phyloP scores from a whole-genome alignment of 768 basidiomycete species.

The Mycena galopus region DNA sequence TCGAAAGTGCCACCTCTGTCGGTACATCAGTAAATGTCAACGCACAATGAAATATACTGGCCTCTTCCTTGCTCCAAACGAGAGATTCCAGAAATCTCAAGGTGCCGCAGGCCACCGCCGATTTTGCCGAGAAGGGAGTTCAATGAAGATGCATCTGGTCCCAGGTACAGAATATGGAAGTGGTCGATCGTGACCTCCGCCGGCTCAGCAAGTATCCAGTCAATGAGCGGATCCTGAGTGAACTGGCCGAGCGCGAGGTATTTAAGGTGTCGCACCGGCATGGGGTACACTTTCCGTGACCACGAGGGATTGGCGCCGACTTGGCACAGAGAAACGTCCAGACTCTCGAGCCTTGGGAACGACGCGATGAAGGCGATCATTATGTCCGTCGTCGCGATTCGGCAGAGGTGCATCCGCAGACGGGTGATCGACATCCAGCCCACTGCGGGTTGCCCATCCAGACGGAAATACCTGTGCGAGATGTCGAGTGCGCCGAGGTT shows the following conservation, averaged over 20 bases:
- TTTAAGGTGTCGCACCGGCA: constrained; percentile 14
- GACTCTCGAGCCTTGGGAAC: constrained; percentile 16
- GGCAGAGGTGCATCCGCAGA: constrained; percentile 16
- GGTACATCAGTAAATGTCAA: neutral
- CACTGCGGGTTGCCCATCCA: neutral
- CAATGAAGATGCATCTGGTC: constrained; percentile 15
- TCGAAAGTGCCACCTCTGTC: constrained; percentile 18
- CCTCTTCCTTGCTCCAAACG: neutral
- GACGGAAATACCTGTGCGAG: neutral
- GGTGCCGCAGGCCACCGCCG: neutral
- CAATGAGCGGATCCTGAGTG: constrained; percentile 18
- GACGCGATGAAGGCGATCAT: constrained; percentile 23
- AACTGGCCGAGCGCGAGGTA: constrained; percentile 29
- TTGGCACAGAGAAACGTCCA: constrained; percentile 26
- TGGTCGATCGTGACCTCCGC: constrained; percentile 10
- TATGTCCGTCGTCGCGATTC: neutral
- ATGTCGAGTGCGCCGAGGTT: constrained; percentile 17
- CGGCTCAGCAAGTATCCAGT: constrained; percentile 13
- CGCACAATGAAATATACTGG: neutral
- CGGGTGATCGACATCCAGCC: neutral
- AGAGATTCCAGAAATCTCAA: constrained; percentile 21
- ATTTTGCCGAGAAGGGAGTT: constrained; percentile 20
- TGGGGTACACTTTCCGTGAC: neutral
- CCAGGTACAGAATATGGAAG: constrained; percentile 18
- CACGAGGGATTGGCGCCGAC: neutral